Percentiles rank a stretch among this genome's conserved stretches.
Conservation (phyloP, 768 basidiomycete species). For the Royoungia palumana region DNA sequence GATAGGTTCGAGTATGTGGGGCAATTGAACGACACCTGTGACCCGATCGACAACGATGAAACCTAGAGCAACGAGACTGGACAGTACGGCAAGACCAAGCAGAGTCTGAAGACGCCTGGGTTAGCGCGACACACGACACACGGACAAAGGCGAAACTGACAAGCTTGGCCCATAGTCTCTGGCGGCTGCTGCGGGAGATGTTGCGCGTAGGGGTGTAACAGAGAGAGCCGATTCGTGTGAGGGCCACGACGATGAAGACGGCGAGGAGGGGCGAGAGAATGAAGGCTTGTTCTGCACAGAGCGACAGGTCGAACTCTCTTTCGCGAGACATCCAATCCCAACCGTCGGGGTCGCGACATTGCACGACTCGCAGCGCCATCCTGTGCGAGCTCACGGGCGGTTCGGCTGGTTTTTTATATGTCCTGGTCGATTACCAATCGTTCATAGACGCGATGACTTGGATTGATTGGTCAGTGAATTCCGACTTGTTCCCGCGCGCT, state of each 20-base stretch:
- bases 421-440: no score
- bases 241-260: slow-evolving; percentile 40
- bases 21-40: slow-evolving; percentile 39
- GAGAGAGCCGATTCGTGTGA: slow-evolving; percentile 38
- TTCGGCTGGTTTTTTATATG: not conserved
- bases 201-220: slow-evolving; percentile 23
- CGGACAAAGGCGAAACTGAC: slow-evolving; percentile 41
- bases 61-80: slow-evolving; percentile 44
- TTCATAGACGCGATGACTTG: no score
- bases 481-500: no score
- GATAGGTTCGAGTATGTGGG: slow-evolving; percentile 57
- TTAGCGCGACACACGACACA: not conserved
- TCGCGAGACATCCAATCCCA: slow-evolving; percentile 57
- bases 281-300: slow-evolving; percentile 77
- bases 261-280: slow-evolving; percentile 54
- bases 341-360: slow-evolving; percentile 58
- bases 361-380: slow-evolving; percentile 31
- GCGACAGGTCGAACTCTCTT: slow-evolving; percentile 72
- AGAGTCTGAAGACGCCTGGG: slow-evolving; percentile 41
- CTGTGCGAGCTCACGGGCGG: not conserved
- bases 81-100: slow-evolving; percentile 43
- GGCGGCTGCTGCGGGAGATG: slow-evolving; percentile 46
- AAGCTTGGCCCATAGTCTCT: slow-evolving; percentile 59
- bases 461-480: no score
- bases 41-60: slow-evolving; percentile 38